Evolutionary conservation across 2,329 filamentous ascomycete genomes (phyloP).

Genomic region (Neonectria neomacrospora): DNA sequence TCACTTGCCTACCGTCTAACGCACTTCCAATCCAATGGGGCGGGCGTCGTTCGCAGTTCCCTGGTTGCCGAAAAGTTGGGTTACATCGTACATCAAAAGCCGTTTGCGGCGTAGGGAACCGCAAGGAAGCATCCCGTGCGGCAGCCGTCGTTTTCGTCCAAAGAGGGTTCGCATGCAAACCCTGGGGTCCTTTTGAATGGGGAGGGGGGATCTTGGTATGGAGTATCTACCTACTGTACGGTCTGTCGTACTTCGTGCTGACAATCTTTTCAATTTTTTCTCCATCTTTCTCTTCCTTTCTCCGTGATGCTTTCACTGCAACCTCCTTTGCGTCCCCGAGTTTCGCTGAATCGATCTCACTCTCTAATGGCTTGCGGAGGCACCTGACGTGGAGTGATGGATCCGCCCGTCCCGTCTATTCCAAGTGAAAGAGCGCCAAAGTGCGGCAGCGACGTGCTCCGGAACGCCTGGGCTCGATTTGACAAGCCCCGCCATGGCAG

Average conservation of each 20-base stretch:
- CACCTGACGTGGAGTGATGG: too few species aligned
- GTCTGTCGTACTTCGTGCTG: neutral
- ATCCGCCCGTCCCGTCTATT: too few species aligned
- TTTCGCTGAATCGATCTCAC: neutral
- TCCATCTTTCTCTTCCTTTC: neutral
- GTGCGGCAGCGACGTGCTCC: conserved; percentile 4
- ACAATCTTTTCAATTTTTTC: neutral
- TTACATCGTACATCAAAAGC: conserved; percentile 3
- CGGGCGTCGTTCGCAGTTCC: neutral
- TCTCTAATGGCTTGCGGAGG: neutral
- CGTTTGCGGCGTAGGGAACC: neutral
- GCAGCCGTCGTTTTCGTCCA: neutral
- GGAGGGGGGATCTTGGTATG: neutral
- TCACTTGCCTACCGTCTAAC: too few species aligned
- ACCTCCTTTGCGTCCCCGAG: neutral
- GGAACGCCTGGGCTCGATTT: conserved; percentile 15
- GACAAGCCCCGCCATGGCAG: conserved; percentile 14
- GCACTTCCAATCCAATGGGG: neutral
- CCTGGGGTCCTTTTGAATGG: conserved; percentile 13
- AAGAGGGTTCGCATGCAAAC: conserved; percentile 7
- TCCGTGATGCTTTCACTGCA: neutral
- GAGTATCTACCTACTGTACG: neutral
- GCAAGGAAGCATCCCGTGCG: neutral
- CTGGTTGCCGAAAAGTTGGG: conserved; percentile 1
- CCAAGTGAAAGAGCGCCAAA: conserved; percentile 9